phyloP scores from a whole-genome alignment of 2,329 filamentous ascomycete species.

The Claviceps paspali region DNA sequence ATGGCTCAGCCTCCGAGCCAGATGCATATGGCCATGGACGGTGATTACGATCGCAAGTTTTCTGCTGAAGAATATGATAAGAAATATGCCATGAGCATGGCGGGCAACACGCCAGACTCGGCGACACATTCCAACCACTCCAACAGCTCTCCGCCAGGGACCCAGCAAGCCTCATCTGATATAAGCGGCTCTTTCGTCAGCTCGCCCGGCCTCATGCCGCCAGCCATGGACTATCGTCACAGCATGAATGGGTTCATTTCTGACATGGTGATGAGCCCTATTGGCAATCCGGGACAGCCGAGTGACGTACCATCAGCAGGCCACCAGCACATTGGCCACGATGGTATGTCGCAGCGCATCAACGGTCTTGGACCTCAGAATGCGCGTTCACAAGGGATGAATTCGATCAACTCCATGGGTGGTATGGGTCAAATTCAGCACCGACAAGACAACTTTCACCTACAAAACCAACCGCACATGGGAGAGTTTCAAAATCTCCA shows the following conservation, averaged over 20 bases:
- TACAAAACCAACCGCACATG: constrained; percentile 14
- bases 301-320: constrained; percentile 11
- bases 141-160: constrained; percentile 14
- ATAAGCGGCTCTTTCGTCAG: constrained; percentile 36
- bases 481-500: constrained; percentile 35
- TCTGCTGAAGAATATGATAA: constrained; percentile 27
- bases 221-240: constrained; percentile 33
- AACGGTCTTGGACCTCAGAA: constrained; percentile 11
- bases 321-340: constrained; percentile 16
- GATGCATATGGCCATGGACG: constrained; percentile 28
- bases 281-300: constrained; percentile 18
- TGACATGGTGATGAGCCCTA: constrained; percentile 38
- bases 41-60: constrained; percentile 32
- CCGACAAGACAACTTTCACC: constrained; percentile 18
- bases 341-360: constrained; percentile 14
- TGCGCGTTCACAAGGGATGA: constrained; percentile 14
- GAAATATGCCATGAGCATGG: constrained; percentile 22
- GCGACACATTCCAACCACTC: constrained; percentile 16
- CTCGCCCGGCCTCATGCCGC: constrained; percentile 39
- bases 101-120: constrained; percentile 19
- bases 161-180: constrained; percentile 14
- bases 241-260: constrained; percentile 32
- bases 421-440: constrained; percentile 14
- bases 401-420: constrained; percentile 16
- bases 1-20: constrained; percentile 37